Evolutionary conservation across 108 stramenopile species (phyloP), one percentile per base, ranked within the genome.

Genomic region (Schizochytrium sp.): DNA sequence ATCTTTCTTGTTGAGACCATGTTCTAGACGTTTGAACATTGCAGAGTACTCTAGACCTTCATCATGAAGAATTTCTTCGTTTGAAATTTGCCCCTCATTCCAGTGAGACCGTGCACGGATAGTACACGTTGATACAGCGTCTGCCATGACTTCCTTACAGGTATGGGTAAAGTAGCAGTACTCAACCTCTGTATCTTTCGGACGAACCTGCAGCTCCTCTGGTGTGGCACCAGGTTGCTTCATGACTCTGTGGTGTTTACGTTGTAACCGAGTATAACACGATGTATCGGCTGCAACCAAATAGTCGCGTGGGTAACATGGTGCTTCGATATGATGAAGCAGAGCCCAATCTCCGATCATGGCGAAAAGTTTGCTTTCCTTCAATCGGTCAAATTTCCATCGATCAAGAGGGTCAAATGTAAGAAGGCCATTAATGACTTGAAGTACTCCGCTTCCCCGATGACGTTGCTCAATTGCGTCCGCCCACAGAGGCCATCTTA

Each of bases 301-400:
- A 28, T 55, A 49, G 76, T 55, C 15, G 10, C 50, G 50, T 5
- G 76, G 76, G 15, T 49, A 55, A 42, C 55, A 55, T 1, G 76
- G 76, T 10, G 50, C 47, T 5, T 83, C 76, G 38, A 83, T 49
- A 28, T 83, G 50, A 53, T 83, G 76, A 10, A 83, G 47, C 5
- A 55, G 28, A 55, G 45, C 55, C 76, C 76, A 83, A 40, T 83
- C 76, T 83, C 50, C 50, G 55, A 83, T 83, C 76, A 55, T 83
- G 47, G 8, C 10, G 0, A 83, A 55, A 1, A 83, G n/a, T 55
- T 42, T 56, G 53, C 76, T 83, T 28, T 1, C 5, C 13, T 55
- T 49, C 17, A 83, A n/a, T 10, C 28, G 15, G 10, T 83, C 53
- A 49, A 55, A 49, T 17, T 10, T 42, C 76, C 76, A 83, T 47